Percentiles rank a stretch among this genome's conserved stretches.
These are phyloP conservation scores for Aspergillus brasiliensis DNA, from an alignment of 2,329 filamentous ascomycete species.

Conservation along the genomic window DNA sequence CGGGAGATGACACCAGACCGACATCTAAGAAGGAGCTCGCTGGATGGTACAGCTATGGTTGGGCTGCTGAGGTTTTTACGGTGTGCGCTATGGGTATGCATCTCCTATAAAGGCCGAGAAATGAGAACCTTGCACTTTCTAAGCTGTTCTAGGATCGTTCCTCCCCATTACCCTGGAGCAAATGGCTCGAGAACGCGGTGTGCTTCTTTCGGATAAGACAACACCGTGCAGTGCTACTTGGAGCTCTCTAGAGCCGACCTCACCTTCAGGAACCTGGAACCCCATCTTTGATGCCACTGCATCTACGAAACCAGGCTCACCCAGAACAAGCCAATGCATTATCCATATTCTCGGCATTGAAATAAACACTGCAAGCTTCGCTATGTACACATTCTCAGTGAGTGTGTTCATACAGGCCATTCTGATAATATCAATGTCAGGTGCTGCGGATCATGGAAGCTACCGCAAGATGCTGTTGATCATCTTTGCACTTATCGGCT, in stretches of 20 bases:
- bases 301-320: slow-evolving; percentile 23
- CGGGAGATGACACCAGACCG: slow-evolving; percentile 82
- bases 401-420: slow-evolving; percentile 87
- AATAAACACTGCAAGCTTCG: slow-evolving; percentile 94
- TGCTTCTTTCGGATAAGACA: slow-evolving; percentile 74
- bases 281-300: not conserved
- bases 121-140: slow-evolving; percentile 9
- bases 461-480: slow-evolving; percentile 88
- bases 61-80: slow-evolving; percentile 94
- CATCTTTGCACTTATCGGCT: slow-evolving; percentile 79
- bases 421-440: slow-evolving; percentile 93
- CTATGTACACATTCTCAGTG: slow-evolving; percentile 96
- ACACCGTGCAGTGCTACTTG: slow-evolving; percentile 73
- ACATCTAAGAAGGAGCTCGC: slow-evolving; percentile 85
- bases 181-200: slow-evolving; percentile 86
- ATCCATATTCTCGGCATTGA: slow-evolving; percentile 79
- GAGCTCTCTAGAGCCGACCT: slow-evolving; percentile 34
- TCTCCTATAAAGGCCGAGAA: not conserved
- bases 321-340: slow-evolving; percentile 69
- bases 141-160: slow-evolving; percentile 69
- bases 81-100: slow-evolving; percentile 75
- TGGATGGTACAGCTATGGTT: slow-evolving; percentile 96
- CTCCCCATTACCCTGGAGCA: slow-evolving; percentile 95
- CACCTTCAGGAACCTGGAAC: not conserved
- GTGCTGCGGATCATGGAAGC: slow-evolving; percentile 89